Base-by-base conservation (phyloP, 257 asterid genomes). In the Lycium ferocissimum region DNA sequence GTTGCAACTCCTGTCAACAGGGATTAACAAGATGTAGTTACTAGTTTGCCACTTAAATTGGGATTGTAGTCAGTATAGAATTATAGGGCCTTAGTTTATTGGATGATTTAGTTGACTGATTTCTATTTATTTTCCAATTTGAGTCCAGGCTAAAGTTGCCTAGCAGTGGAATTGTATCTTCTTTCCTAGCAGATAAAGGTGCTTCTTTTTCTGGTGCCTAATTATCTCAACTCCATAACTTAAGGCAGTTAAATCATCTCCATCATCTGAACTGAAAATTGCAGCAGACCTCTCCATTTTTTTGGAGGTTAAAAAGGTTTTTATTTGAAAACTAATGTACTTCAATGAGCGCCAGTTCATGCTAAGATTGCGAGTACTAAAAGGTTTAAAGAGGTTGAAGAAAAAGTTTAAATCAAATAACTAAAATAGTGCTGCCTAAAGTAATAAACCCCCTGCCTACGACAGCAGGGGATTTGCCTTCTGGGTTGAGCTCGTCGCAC, bases 1-100 rank as follows among this genome's bases (percentile, higher is more conserved):
- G 65, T 78, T 78, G 82, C 66, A 78, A 78, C 82, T 53, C 82
- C 82, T 78, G 65, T 65, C 49, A 33, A 78, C 65, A 13, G 65
- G 26, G 45, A 76, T 76, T 49, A 51, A 76, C 82, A 78, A 53
- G 49, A 78, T 78, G 49, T 53, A 53, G 82, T 78, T 15, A 53
- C 65, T 53, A 26, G 45, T 78, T 13, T 26, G 82, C 63, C 81
- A 53, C 82, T 14, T 53, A 53, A 78, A 78, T 78, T 78, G 49
- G 22, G 82, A 78, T 51, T 78, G 82, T 14, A 65, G 47, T 53
- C 82, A 53, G 47, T 78, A 33, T 78, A 78, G 82, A 59, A 78
- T 51, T 8, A 78, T 78, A 78, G 65, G 15, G 47, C 26, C 65
- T 78, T 78, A 53, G 82, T 53, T 78, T n/a, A 78, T 78, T 59